Base-by-base conservation (phyloP, 805 yeast genomes). In the Ogataea trehaloabstinens region DNA sequence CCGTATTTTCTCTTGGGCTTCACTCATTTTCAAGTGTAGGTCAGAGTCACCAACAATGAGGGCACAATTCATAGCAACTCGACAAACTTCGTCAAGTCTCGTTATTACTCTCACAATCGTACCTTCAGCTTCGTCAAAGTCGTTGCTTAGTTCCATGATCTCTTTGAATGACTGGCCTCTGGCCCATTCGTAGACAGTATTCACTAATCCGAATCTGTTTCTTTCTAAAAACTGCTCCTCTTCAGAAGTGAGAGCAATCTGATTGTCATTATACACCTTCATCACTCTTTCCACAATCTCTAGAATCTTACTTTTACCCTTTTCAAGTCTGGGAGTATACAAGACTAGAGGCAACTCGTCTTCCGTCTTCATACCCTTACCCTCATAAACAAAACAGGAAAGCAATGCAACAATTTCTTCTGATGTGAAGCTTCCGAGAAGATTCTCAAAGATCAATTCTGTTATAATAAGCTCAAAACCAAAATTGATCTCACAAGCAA, bases 101-200 rank as follows among this genome's bases (percentile, higher is more conserved):
- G 95, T 88, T 32, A 93, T 91, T 4, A 93, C 98, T 56, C 99
- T 76, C 17, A 93, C 99, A 56, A 93, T 93, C 0, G 96, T 86
- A 29, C 99, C 99, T 64, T 93, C 99, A 17, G 61, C 59, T 37
- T 61, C 66, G 37, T 49, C 56, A 25, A 88, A 90, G 53, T 90
- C 95, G 15, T 80, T 81, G 41, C 96, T 86, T 47, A 88, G 73
- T 43, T 78, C 82, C 83, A 90, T 93, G 48, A 93, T 91, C 41
- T 88, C 95, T 48, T 84, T 83, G 68, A 93, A 93, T 0, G 95
- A 74, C 71, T 82, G 74, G 2, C 99, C 99, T 48, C 95, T 73
- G 1, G 98, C 96, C 99, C 99, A 93, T 64, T 93, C 97, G 60
- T 91, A 93, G 4, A 91, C 96, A 10, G 88, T 96, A 58, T 89